Evolutionary conservation across 257 asterid genomes (phyloP).

Genomic region (Forsythia viridissima): DNA sequence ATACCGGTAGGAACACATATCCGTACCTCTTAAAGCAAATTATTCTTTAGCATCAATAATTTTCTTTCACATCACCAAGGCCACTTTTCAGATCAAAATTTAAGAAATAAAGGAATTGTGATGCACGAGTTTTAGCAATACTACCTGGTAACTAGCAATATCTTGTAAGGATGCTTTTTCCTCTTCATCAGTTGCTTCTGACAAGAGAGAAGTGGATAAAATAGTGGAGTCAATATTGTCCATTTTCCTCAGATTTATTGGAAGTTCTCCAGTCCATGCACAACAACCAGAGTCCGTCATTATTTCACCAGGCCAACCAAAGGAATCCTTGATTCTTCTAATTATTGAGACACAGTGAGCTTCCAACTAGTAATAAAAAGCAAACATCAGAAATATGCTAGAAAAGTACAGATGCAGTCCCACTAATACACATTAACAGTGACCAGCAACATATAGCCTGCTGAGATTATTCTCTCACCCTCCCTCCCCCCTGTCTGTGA

Average conservation of each 20-base stretch:
- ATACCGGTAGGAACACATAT: not conserved
- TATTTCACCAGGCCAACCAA: conserved; percentile 80
- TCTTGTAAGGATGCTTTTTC: conserved; percentile 58
- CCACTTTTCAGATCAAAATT: not conserved
- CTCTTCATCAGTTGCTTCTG: conserved; percentile 53
- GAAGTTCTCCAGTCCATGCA: conserved; percentile 73
- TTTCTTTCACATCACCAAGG: not conserved
- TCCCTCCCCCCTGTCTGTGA: not conserved
- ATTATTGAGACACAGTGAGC: conserved; percentile 52
- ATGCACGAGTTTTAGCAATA: conserved; percentile 6
- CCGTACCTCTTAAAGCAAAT: not conserved
- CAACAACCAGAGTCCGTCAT: conserved; percentile 33
- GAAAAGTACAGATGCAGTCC: not conserved
- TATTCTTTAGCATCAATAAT: not conserved
- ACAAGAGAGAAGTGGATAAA: conserved; percentile 38
- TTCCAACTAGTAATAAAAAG: conserved; percentile 51
- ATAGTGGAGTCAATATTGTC: conserved; percentile 33
- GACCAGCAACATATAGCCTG: not conserved
- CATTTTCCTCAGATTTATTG: conserved; percentile 44
- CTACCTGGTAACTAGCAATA: conserved; percentile 90
- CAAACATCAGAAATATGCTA: conserved; percentile 15
- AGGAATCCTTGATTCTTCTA: conserved; percentile 56
- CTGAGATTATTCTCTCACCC: not conserved
- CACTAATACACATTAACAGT: not conserved
- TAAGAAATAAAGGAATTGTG: not conserved